A percentile compares a stretch with the other conserved stretches of the same genome.
phyloP scores from a whole-genome alignment of 2,329 filamentous ascomycete genomes.

The Penicillium occitanis region DNA sequence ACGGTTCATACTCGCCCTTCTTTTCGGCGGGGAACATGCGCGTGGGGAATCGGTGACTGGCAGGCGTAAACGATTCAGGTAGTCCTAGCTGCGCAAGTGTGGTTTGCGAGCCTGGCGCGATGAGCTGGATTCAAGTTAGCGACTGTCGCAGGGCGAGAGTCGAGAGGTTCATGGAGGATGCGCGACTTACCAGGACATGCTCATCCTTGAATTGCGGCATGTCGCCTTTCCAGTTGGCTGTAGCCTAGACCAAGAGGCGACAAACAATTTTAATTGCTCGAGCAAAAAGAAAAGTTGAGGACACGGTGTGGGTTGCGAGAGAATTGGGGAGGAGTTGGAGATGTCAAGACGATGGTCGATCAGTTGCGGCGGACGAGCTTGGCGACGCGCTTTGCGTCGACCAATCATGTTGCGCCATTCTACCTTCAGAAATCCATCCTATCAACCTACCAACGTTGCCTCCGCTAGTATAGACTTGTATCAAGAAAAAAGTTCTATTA shows the following conservation, averaged over 20 bases:
- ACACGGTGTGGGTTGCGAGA: neutral
- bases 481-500: too few species aligned
- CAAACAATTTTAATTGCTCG: neutral
- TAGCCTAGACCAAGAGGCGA: neutral
- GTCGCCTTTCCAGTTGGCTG: constrained; percentile 22
- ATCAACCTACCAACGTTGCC: too few species aligned
- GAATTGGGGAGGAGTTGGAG: constrained; percentile 16
- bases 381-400: constrained; percentile 1
- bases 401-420: neutral
- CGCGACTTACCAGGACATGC: constrained; percentile 48
- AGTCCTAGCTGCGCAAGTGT: constrained; percentile 90
- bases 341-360: constrained; percentile 21
- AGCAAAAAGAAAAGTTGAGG: constrained; percentile 5
- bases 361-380: constrained; percentile 11
- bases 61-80: constrained; percentile 85
- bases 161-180: neutral
- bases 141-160: neutral
- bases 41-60: constrained; percentile 80
- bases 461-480: too few species aligned
- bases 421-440: neutral
- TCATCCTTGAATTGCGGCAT: constrained; percentile 57
- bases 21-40: constrained; percentile 87
- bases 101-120: constrained; percentile 73
- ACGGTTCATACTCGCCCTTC: constrained; percentile 75
- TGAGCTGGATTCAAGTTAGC: constrained; percentile 39